Base-by-base conservation (phyloP, 2,329 filamentous ascomycete species). In the Amauroascus verrucosus region DNA sequence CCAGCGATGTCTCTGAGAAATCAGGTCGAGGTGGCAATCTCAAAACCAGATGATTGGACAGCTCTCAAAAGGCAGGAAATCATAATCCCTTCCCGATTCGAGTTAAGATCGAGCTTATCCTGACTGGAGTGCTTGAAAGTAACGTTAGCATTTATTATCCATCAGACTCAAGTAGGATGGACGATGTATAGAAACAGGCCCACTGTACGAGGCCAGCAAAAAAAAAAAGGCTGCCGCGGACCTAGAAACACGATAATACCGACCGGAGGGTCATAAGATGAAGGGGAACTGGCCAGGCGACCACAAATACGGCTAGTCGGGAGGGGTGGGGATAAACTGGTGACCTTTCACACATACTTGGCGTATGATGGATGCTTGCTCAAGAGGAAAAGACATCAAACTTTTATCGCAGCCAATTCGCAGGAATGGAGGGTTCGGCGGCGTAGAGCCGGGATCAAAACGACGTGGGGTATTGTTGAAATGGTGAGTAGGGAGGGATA, bases 31-130 rank as follows among this genome's bases (percentile, higher is more conserved):
- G 57, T 51, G 40, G 54, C 47, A 45, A 49, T 41, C 35, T 52
- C 24, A 44, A 44, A 40, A 41, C 16, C 28, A 50, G 49, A 44
- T 58, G 54, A 57, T 56, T 58, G 56, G 54, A 28, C 22, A 30
- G 18, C 8, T 33, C 26, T 35, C 8, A 14, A 53, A 35, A 48
- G 13, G 11, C 13, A 41, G n/a, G 35, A 33, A 30, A 30, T 50
- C 22, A 50, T 40, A 43, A 33, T 24, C 2, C 11, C 24, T 50
- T 43, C 35, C 24, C n/a, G 38, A n/a, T 44, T 51, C 38, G 9
- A 38, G 5, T 51, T 26, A 30, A n/a, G 16, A 41, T 18, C 20
- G 35, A 20, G 45, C 28, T 20, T 30, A 13, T 22, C 43, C 14
- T 33, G 26, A 22, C 1, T 6, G 44, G 32, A 43, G 30, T n/a